Base-by-base conservation (phyloP, 176 grass and related monocot species). In the Olyra latifolia region DNA sequence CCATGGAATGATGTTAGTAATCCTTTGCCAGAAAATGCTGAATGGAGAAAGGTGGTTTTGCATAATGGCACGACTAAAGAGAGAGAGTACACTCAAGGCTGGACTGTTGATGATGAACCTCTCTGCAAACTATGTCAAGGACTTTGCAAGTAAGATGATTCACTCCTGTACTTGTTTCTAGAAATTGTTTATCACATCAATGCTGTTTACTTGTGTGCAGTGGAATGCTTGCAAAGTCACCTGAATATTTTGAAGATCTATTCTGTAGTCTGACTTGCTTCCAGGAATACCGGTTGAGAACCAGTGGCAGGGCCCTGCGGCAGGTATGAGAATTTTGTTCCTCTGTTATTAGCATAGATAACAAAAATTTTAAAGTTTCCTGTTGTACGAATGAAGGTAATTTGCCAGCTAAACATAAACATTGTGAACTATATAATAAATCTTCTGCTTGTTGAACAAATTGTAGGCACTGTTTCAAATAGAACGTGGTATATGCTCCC, bases 211-310 rank as follows among this genome's bases (percentile, higher is more conserved):
- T 82, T 71, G 67, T 28, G 44, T 69, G 64, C 83, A 98, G 95
- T 68, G 92, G 88, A 62, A 93, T 83, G 70, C 88, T 94, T 56
- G 89, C 95, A 53, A 98, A 98, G 85, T 77, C 85, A 62, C 95
- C 95, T 74, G 92, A 98, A 87, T 98, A 98, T 86, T 98, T 98
- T 79, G 95, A 98, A 79, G 95, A 98, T 71, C 77, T 98, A 71
- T 98, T 98, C 73, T 98, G 95, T 84, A 86, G 78, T 78, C 80
- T 98, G 78, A 74, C 66, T 71, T 98, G 95, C 75, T 94, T 87
- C 78, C 83, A 90, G 32, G 81, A 92, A 79, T 98, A 89, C 67
- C 84, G 90, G 74, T 80, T 90, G 46, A 92, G 95, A 86, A 98
- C 95, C 12, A 98, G 78, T 76, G 65, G 64, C 80, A 83, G 92